Evolutionary conservation across 805 yeast genomes (phyloP), one percentile per base, ranked within the genome.

Genomic region (Lachancea nothofagi): DNA sequence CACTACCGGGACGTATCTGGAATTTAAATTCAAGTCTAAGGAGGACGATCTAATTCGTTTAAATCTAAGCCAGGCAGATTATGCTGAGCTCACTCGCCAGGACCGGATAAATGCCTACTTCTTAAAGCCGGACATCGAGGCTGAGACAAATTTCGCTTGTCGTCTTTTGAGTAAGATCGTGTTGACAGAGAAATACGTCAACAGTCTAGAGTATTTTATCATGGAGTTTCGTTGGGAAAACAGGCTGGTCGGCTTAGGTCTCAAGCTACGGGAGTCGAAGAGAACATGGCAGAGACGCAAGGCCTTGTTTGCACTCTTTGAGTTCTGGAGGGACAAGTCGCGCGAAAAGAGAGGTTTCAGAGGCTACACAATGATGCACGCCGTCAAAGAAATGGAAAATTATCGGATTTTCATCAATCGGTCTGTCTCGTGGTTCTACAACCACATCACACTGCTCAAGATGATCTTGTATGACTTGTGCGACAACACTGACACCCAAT

Each of bases 181-280:
- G 1, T 40, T 61, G 27, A 61, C 64, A 2, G 64, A 61, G 43
- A 54, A 49, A 30, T 61, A 59, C 41, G 62, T 61, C 20, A 61
- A 61, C 35, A 54, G 61, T 10, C 43, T 61, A 24, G 64, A 59
- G 42, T 61, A 59, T 40, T 61, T 61, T 35, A 43, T 59, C 13
- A 56, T 61, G 64, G 65, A 61, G 38, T 61, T 61, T 33, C 47
- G 58, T 24, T 61, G 65, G 65, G 65, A 61, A 36, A 61, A 61
- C 46, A 57, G 51, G 26, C 40, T 61, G 22, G 61, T 61, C 28
- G 54, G 53, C 2, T 39, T 58, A 15, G 64, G 64, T 8, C 43
- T 59, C 19, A 58, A 57, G 35, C 45, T 61, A 24, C 46, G 55
- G 33, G 65, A 61, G 48, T 57, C 62, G 6, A 61, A 61, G 40